These are phyloP conservation scores for Nicotiana knightiana DNA, from an alignment of 257 asterid species.

Conservation along the genomic window DNA sequence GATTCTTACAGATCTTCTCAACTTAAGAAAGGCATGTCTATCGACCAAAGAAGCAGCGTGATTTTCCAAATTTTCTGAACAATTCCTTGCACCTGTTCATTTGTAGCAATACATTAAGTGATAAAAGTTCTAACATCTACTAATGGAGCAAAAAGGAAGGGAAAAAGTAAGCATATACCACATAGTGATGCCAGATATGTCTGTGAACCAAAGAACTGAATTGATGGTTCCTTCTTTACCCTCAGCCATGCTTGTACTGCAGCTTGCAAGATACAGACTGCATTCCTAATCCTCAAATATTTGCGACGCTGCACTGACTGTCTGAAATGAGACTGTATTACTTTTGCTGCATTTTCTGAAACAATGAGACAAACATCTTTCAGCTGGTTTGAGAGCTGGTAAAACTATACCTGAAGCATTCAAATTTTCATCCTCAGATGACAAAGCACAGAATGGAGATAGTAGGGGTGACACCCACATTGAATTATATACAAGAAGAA, in stretches of 20 bases:
- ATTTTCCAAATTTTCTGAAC: slow-evolving; percentile 24
- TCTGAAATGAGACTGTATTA: slow-evolving; percentile 73
- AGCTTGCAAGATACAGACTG: slow-evolving; percentile 55
- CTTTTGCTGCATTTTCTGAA: slow-evolving; percentile 84
- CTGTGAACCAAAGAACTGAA: slow-evolving; percentile 20
- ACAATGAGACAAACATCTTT: slow-evolving; percentile 14
- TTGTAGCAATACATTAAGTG: neutral
- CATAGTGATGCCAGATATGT: slow-evolving; percentile 31
- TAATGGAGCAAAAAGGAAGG: slow-evolving; percentile 9
- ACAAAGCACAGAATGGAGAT: neutral
- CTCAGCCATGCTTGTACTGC: slow-evolving; percentile 55
- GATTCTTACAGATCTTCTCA: slow-evolving; percentile 37
- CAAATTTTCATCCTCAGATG: neutral
- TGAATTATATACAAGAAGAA: neutral
- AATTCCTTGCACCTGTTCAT: slow-evolving; percentile 22
- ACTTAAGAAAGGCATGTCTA: slow-evolving; percentile 52
- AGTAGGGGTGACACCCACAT: neutral
- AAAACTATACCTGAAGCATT: neutral
- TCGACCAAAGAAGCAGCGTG: slow-evolving; percentile 37
- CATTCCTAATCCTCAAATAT: slow-evolving; percentile 44
- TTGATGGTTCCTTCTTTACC: slow-evolving; percentile 33
- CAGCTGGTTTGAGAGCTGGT: neutral
- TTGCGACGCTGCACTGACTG: slow-evolving; percentile 37
- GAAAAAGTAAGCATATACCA: slow-evolving; percentile 23
- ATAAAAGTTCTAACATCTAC: neutral